These are phyloP conservation scores for Russula foetens DNA, from an alignment of 768 basidiomycete species.

Conservation along the genomic window DNA sequence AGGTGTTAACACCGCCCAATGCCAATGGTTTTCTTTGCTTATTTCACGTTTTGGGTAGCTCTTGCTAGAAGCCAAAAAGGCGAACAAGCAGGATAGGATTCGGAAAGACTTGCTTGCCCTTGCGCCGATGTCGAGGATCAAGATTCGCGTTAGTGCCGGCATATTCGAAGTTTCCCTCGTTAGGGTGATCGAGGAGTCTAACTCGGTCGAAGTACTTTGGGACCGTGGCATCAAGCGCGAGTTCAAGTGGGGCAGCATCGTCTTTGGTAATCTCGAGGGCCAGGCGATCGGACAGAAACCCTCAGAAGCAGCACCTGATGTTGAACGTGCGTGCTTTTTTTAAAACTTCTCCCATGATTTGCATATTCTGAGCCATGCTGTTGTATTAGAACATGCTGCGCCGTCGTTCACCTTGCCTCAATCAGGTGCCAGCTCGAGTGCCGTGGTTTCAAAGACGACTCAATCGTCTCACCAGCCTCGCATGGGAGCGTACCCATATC, in stretches of 20 bases:
- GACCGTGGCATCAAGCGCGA: slow-evolving; percentile 64
- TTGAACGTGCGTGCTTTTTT: slow-evolving; percentile 36
- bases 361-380: background rate
- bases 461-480: slow-evolving; percentile 1
- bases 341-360: background rate
- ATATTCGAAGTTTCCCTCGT: slow-evolving; percentile 81
- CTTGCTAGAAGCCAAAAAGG: slow-evolving; percentile 65
- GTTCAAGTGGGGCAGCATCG: slow-evolving; percentile 76
- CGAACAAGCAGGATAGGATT: slow-evolving; percentile 67
- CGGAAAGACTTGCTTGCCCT: slow-evolving; percentile 62
- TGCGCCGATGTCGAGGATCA: slow-evolving; percentile 65
- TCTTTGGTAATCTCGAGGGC: slow-evolving; percentile 66
- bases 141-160: slow-evolving; percentile 76
- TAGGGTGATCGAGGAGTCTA: slow-evolving; percentile 57
- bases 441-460: background rate
- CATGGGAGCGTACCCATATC: slow-evolving; percentile 1
- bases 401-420: background rate
- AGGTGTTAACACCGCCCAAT: slow-evolving; percentile 27
- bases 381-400: background rate
- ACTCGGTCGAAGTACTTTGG: slow-evolving; percentile 76
- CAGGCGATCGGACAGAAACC: slow-evolving; percentile 65
- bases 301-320: slow-evolving; percentile 40
- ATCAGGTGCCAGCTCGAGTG: background rate
- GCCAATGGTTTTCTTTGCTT: background rate
- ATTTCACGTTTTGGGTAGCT: slow-evolving; percentile 37